Evolutionary conservation across 1,284 basidiomycete genomes (phyloP), one percentile per base, ranked within the genome.

Genomic region (Melampsora americana): DNA sequence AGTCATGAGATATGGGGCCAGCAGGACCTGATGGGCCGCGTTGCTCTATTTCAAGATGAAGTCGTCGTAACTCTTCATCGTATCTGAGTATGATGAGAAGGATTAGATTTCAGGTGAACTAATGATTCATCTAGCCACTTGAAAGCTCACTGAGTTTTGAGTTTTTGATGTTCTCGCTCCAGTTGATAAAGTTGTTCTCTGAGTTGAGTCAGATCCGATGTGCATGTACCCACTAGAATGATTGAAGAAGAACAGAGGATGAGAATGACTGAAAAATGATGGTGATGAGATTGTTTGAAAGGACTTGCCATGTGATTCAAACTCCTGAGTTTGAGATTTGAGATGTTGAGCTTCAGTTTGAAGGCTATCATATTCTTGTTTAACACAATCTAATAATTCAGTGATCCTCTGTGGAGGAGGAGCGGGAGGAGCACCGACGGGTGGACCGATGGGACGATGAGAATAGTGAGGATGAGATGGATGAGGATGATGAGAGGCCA

Each of bases 381-480:
- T 76, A 46, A 76, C 53, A 30, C 66, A 76, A n/a, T 76, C 73
- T 18, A 76, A 30, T 39, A 76, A 35, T 62, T 76, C 73, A 44
- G 39, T 44, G 64, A 44, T 42, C 4, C 32, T 66, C 32, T 35
- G 30, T 20, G 64, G 64, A 23, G 64, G 64, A 12, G 64, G 39
- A 23, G 39, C 28, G 14, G 32, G 64, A 44, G 32, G 30, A 35
- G 32, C 20, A 26, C 30, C 26, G 64, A 66, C 39, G 32, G 64
- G 64, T 5, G 23, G 64, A 35, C 20, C 32, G 20, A 7, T 7
- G 30, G 39, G 32, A 16, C 60, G 64, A 42, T 42, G 64, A 66
- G 64, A 12, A 44, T 66, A 44, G 20, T 35, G 64, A 66, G 28
- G 26, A 42, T 35, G 64, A 66, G 28, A 23, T 16, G 64, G 64